Base-by-base conservation (phyloP, 2,329 filamentous ascomycete genomes). In the Trichoderma citrinoviride region DNA sequence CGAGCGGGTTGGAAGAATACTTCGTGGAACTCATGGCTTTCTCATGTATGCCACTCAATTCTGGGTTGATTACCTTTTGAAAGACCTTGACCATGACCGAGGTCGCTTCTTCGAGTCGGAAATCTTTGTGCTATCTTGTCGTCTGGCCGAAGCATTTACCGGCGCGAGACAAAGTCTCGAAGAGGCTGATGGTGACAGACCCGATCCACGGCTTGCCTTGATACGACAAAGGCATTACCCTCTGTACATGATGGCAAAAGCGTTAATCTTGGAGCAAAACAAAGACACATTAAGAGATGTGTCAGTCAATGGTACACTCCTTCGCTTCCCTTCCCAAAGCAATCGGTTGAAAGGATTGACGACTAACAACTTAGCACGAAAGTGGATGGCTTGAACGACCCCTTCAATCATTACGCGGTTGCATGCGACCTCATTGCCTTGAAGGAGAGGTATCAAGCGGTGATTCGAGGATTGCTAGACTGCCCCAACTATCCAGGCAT, bases 11-110 rank as follows among this genome's bases (percentile, higher is more conserved):
- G 14, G 52, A 4, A 49, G 58, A 5, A 10, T 65, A 3, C 14
- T 65, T 4, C 43, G 44, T 17, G 63, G 67, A 14, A 14, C 52
- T 21, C 64, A 66, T 37, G 58, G 58, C 4, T 66, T 68, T 21
- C 65, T 67, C 14, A 46, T 50, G 17, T 67, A 68, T 33, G 67
- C 67, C 4, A 64, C 50, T 3, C 44, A 64, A 8, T 49, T 52
- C n/a, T 68, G 67, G 67, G 17, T 23, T 3, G 64, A 66, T 2
- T 67, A 62, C 27, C 4, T 68, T 12, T 46, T 68, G 2, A 3
- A 23, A 17, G 3, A 8, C 3, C 29, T 61, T 12, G 5, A 41
- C 3, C 14, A 50, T 27, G 44, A 50, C 2, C 46, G 15, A 49
- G 14, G 7, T 40, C 15, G 17, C 2, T 37, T 58, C 2, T 25